A percentile compares a stretch with the other conserved stretches of the same genome.
phyloP scores from a whole-genome alignment of 2,329 filamentous ascomycete genomes.

The Clonostachys sp. region DNA sequence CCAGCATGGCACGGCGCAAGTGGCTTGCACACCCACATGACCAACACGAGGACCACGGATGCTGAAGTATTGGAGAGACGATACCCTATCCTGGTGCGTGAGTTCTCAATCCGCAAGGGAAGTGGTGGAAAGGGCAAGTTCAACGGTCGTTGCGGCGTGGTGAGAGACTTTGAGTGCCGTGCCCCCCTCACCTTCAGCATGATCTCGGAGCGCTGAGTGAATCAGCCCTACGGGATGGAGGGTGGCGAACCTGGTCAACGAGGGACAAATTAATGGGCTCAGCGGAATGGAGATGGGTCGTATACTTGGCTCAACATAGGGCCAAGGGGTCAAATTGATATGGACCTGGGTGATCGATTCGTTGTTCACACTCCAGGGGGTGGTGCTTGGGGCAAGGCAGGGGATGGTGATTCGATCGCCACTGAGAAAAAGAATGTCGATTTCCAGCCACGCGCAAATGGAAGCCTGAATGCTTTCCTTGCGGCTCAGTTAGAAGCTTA shows the following conservation, averaged over 20 bases:
- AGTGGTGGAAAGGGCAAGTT: slow-evolving; percentile 56
- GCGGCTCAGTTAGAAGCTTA: neutral
- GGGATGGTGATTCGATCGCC: neutral
- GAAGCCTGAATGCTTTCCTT: neutral
- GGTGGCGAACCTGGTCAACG: neutral
- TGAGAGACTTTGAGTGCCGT: slow-evolving; percentile 73
- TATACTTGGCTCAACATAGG: neutral
- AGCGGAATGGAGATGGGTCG: neutral
- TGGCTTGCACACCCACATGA: slow-evolving; percentile 20
- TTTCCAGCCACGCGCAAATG: neutral
- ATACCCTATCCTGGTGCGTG: slow-evolving; percentile 33
- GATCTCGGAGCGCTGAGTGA: slow-evolving; percentile 72
- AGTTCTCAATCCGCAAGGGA: slow-evolving; percentile 59
- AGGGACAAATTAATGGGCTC: neutral
- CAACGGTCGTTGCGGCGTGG: slow-evolving; percentile 65
- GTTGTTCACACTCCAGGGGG: neutral
- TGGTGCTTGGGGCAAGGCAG: neutral
- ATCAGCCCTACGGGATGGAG: slow-evolving; percentile 20
- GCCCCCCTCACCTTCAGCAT: slow-evolving; percentile 63
- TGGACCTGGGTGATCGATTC: neutral
- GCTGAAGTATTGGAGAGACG: slow-evolving; percentile 25
- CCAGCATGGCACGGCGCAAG: slow-evolving; percentile 16
- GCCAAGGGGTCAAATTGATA: neutral
- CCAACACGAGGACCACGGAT: slow-evolving; percentile 24
- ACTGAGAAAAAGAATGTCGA: neutral